phyloP scores from a whole-genome alignment of 2,329 filamentous ascomycete genomes.

The Penicillium frequentans region DNA sequence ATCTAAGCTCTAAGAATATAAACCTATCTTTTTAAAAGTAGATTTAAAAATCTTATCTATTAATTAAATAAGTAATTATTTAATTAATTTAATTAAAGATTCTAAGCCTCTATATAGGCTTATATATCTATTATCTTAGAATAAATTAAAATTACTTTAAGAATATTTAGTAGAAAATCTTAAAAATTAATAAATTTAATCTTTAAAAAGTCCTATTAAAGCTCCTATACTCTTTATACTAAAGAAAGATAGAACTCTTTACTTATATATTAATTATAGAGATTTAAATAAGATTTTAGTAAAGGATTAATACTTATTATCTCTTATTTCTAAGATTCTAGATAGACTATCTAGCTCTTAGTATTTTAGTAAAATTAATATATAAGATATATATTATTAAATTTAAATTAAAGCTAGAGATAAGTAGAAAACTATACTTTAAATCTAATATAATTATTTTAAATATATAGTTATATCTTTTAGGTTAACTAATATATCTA shows the following conservation, averaged over 20 bases:
- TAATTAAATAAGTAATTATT: neutral
- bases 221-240: neutral
- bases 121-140: neutral
- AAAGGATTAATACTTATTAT: neutral
- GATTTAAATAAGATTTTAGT: neutral
- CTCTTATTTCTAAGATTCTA: neutral
- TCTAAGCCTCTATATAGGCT: neutral
- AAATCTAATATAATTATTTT: too few relatives aligned
- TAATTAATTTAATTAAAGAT: neutral
- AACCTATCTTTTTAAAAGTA: neutral
- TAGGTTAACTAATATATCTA: neutral
- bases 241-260: neutral
- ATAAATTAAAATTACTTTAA: neutral
- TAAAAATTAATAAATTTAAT: neutral
- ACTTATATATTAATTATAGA: neutral
- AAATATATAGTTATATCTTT: too few relatives aligned
- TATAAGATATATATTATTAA: too few relatives aligned
- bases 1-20: too few relatives aligned
- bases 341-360: neutral
- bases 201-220: neutral
- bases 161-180: neutral
- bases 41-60: neutral
- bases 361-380: neutral
- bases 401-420: too few relatives aligned
- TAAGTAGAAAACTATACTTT: too few relatives aligned